These are phyloP conservation scores for Sechiopsis laciniata DNA, from an alignment of 306 rosid genomes.

Conservation along the genomic window DNA sequence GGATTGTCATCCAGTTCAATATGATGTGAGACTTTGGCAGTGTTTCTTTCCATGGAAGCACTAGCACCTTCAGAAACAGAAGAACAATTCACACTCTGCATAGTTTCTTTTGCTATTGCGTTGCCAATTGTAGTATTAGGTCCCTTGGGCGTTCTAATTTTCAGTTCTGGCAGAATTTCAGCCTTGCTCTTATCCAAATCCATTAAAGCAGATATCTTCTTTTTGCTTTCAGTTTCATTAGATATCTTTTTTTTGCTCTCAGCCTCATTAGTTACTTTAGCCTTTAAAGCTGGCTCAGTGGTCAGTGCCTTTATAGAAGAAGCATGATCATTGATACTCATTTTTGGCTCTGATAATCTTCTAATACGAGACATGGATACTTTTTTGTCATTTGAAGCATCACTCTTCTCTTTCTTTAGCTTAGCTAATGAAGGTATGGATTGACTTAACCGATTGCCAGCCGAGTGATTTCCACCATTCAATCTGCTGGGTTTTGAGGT, in stretches of 20 bases:
- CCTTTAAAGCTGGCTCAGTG: constrained; percentile 37
- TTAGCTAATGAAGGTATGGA: constrained; percentile 74
- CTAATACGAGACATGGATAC: constrained; percentile 73
- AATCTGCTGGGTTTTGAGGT: constrained; percentile 59
- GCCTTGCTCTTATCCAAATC: constrained; percentile 73
- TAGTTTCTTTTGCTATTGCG: constrained; percentile 32
- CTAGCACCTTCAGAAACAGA: constrained; percentile 38
- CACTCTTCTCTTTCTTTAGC: constrained; percentile 58
- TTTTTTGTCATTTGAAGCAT: constrained; percentile 50
- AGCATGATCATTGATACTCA: constrained; percentile 40
- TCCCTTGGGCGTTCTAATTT: constrained; percentile 63
- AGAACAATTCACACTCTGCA: constrained; percentile 42
- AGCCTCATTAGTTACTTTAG: constrained; percentile 46
- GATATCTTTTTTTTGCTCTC: constrained; percentile 72
- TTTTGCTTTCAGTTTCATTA: constrained; percentile 51
- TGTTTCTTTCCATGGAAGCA: constrained; percentile 37
- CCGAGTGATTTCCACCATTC: constrained; percentile 41
- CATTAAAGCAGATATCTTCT: constrained; percentile 65
- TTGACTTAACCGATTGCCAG: constrained; percentile 54
- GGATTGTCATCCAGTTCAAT: constrained; percentile 57
- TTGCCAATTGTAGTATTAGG: constrained; percentile 40
- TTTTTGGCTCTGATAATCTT: constrained; percentile 91
- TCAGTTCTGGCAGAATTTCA: constrained; percentile 87
- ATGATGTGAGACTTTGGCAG: constrained; percentile 34
- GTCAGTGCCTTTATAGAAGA: constrained; percentile 40